Percentiles rank a stretch among this genome's conserved stretches.
These are phyloP conservation scores for Beauveria australis DNA, from an alignment of 2,329 filamentous ascomycete species.

Conservation along the genomic window DNA sequence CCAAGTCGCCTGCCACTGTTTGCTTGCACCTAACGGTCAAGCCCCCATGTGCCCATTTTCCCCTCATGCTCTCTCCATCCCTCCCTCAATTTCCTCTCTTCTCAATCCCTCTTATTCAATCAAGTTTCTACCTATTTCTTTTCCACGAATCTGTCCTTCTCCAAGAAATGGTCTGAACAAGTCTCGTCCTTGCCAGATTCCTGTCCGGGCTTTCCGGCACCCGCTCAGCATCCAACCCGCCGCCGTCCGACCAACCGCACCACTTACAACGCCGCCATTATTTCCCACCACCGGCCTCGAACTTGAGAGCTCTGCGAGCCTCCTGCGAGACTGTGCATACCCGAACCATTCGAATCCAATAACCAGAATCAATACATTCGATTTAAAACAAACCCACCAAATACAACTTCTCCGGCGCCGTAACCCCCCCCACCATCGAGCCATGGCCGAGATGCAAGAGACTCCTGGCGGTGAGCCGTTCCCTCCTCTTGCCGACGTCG, in stretches of 20 bases:
- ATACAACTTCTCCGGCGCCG: background rate
- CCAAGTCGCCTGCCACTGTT: background rate
- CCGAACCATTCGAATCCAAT: background rate
- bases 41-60: background rate
- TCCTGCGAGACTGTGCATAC: background rate
- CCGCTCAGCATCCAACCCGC: background rate
- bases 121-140: background rate
- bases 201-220: slow-evolving; percentile 2
- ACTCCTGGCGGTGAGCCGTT: slow-evolving; percentile 16
- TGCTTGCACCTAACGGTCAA: background rate
- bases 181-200: background rate
- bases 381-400: background rate
- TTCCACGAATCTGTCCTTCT: background rate
- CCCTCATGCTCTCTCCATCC: background rate
- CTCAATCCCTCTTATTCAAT: background rate
- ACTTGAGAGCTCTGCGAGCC: background rate
- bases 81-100: background rate
- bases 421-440: background rate
- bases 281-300: background rate
- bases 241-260: background rate
- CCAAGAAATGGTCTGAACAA: background rate
- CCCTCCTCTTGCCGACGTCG: slow-evolving; percentile 8
- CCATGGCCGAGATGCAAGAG: slow-evolving; percentile 18
- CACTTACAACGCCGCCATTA: background rate
- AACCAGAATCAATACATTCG: background rate